Base-by-base conservation (phyloP, 176 grass and related monocot genomes). In the Musa schizocarpa region DNA sequence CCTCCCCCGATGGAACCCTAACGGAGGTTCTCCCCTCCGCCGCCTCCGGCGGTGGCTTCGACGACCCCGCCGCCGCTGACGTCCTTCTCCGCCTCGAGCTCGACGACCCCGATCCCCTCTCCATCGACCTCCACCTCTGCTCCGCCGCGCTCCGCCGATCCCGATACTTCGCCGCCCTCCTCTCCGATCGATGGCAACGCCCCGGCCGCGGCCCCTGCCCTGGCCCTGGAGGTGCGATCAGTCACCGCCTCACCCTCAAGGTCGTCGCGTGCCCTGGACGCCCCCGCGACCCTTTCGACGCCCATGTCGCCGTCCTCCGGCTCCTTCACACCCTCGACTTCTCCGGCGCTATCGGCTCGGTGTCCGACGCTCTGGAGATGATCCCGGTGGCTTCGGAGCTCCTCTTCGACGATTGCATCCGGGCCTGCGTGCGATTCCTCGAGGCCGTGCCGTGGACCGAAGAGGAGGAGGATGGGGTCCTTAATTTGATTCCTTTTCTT, bases 311-410 rank as follows among this genome's bases (percentile, higher is more conserved):
- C 49, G 90, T 83, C 50, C 50, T 93, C 48, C 56, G 79, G 11
- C 87, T 93, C 67, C 90, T 89, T 68, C 90, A 93, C 87, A 83
- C 79, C 9, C 73, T 87, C 63, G 84, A 93, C 56, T 93, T 93
- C 63, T 65, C 82, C 9, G 80, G 82, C 1, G 21, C 75, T 50
- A 79, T 89, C 53, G 67, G 51, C 25, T 85, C 84, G 20, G 79
- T 80, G 1, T 73, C 79, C 25, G 87, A 93, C 11, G 84, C 90
- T 21, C 77, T 89, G 63, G 84, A 87, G 77, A 25, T 89, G 66
- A 76, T 92, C 68, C 90, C 68, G 11, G 74, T 92, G 22, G 84
- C 90, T 5, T 77, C 82, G 16, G 84, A 92, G 68, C 81, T 92
- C 63, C 79, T 89, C n/a, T 92, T 89, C 76, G 87, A 89, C 73